Conservation (phyloP, 257 asterid genomes). For the Vinca minor region DNA sequence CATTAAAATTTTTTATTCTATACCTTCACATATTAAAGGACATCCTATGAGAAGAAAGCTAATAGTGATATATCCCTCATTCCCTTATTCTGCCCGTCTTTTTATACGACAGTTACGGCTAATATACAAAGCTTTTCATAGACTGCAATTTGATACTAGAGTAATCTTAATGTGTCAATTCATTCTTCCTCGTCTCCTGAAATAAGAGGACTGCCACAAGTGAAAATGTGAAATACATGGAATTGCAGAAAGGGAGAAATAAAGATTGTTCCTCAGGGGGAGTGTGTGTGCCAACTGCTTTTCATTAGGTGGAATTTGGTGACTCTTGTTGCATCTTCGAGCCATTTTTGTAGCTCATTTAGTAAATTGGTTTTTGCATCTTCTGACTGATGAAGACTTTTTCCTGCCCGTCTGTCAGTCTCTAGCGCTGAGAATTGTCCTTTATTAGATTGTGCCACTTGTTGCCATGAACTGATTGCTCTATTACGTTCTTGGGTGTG, state of each 20-base stretch:
- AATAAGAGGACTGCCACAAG: background rate
- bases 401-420: background rate
- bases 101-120: too few species aligned
- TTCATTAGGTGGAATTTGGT: background rate
- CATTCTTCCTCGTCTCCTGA: background rate
- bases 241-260: background rate
- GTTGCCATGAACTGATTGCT: background rate
- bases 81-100: too few species aligned
- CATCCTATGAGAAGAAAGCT: too few species aligned
- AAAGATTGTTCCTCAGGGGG: background rate
- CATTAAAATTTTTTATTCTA: background rate
- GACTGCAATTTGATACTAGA: too few species aligned
- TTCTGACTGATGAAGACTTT: background rate
- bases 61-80: too few species aligned
- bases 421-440: background rate
- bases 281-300: background rate
- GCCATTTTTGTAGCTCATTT: background rate
- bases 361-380: background rate
- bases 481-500: background rate
- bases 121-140: too few species aligned
- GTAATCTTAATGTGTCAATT: background rate
- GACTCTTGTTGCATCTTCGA: background rate
- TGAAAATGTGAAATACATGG: slow-evolving; percentile 2
- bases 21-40: background rate
- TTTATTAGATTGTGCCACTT: background rate